Conservation (phyloP, 345 rosid species). For the Sapria himalayana region DNA sequence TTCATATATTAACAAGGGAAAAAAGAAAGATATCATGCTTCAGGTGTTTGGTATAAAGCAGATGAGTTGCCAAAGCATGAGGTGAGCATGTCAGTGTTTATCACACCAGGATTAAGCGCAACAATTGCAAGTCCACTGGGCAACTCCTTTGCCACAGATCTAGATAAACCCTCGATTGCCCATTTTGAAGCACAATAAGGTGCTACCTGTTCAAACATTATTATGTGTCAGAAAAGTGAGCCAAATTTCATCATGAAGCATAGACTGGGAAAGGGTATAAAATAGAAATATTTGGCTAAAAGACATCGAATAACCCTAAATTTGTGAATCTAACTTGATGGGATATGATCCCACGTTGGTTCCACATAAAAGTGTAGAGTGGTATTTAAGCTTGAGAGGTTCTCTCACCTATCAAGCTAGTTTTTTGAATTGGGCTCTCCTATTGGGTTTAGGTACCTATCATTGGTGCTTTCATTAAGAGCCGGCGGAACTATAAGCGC, state of each 20-base stretch:
- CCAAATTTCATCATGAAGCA: not conserved
- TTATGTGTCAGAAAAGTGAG: not conserved
- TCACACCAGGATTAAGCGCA: conserved; percentile 83
- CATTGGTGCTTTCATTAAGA: too few relatives aligned
- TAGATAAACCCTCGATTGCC: conserved; percentile 87
- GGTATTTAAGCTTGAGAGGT: too few relatives aligned
- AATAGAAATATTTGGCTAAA: too few relatives aligned
- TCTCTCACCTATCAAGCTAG: too few relatives aligned
- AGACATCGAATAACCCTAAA: too few relatives aligned
- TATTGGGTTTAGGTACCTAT: too few relatives aligned
- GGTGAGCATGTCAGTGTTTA: conserved; percentile 73
- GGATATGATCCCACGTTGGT: too few relatives aligned
- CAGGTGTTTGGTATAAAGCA: conserved; percentile 69
- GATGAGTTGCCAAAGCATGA: conserved; percentile 84
- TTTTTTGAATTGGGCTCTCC: too few relatives aligned
- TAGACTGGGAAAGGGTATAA: not conserved
- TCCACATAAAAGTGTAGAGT: too few relatives aligned
- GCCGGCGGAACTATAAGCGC: too few relatives aligned
- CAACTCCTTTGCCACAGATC: conserved; percentile 84
- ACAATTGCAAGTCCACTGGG: conserved; percentile 74
- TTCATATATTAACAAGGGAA: too few relatives aligned
- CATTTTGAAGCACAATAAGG: conserved; percentile 98
- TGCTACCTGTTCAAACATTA: conserved; percentile 37
- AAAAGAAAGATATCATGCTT: conserved; percentile 37
- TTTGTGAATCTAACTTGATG: too few relatives aligned